Evolutionary conservation across 2,329 filamentous ascomycete species (phyloP).

Genomic region (Coniochaeta ligniaria): DNA sequence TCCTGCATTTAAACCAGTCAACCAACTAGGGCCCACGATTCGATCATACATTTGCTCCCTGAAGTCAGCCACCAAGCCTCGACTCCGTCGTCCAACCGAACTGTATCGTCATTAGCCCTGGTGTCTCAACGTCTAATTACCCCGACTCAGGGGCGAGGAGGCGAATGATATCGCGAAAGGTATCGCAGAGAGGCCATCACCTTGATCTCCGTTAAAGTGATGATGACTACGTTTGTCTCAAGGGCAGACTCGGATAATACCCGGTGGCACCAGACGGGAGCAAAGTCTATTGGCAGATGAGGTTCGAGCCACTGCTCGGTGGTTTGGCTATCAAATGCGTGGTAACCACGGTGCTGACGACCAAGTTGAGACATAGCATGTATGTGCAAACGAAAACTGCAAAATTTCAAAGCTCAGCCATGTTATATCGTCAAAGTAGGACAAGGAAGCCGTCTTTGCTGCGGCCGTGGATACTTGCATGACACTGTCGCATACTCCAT

Average conservation of each 20-base stretch:
- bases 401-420: background rate
- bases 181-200: background rate
- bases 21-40: background rate
- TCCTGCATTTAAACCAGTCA: background rate
- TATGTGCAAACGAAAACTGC: background rate
- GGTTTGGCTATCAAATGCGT: no score
- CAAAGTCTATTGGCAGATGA: background rate
- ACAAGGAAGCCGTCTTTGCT: background rate
- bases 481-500: background rate
- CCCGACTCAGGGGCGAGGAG: background rate
- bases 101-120: background rate
- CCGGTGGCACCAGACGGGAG: no score
- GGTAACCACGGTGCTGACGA: background rate
- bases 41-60: background rate
- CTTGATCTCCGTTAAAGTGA: background rate
- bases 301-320: background rate
- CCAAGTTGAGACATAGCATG: background rate
- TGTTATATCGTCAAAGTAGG: background rate
- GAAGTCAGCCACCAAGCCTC: no score
- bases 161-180: background rate
- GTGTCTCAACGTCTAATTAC: background rate
- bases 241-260: background rate
- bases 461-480: background rate
- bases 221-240: background rate
- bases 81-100: background rate